phyloP scores from a whole-genome alignment of 345 rosid genomes.

The Dimocarpus longan region DNA sequence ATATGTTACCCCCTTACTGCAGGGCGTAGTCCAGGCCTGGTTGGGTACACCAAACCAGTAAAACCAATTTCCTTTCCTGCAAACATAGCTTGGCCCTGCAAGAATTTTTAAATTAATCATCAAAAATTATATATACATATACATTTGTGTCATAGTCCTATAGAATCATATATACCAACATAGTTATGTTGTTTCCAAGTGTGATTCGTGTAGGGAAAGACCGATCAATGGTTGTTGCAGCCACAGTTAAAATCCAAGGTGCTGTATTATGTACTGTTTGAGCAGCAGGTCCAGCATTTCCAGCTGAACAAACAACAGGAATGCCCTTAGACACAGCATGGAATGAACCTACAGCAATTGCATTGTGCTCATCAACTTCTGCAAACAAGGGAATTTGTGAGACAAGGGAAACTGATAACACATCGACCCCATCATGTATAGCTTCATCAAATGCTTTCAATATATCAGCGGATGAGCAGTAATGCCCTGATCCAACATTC shows the following conservation, averaged over 20 bases:
- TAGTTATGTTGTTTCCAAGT: conserved; percentile 36
- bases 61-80: conserved; percentile 32
- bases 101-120: neutral
- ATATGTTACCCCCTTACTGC: conserved; percentile 12
- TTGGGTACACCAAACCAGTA: conserved; percentile 40
- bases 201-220: conserved; percentile 41
- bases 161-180: conserved; percentile 29
- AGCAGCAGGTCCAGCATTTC: conserved; percentile 39
- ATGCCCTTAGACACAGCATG: conserved; percentile 48
- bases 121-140: neutral
- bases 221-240: conserved; percentile 58
- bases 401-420: conserved; percentile 49
- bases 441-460: conserved; percentile 57
- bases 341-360: conserved; percentile 47
- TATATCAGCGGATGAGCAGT: conserved; percentile 39
- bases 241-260: conserved; percentile 57
- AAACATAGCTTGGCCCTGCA: conserved; percentile 39
- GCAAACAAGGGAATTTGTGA: conserved; percentile 33
- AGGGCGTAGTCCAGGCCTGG: conserved; percentile 21
- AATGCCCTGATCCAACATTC: conserved; percentile 16
- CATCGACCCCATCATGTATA: conserved; percentile 53
- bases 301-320: conserved; percentile 36
- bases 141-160: too few relatives aligned
- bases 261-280: conserved; percentile 46
- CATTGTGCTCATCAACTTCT: conserved; percentile 36